Evolutionary conservation across 176 grass and related monocot species (phyloP).

Genomic region (Oryza longistaminata): DNA sequence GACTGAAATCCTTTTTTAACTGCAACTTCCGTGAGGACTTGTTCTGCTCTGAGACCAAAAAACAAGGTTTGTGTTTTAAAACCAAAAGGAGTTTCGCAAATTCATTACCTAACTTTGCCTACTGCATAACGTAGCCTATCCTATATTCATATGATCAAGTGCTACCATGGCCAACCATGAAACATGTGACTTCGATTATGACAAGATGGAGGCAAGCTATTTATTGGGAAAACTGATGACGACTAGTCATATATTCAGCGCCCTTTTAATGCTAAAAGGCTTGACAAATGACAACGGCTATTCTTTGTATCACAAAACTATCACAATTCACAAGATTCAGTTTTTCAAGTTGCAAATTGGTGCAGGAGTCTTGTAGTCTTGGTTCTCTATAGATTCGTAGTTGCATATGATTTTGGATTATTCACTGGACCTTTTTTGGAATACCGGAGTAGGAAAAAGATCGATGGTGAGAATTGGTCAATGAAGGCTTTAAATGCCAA

Average conservation of each 20-base stretch:
- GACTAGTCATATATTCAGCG: conserved; percentile 2
- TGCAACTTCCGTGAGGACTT: too few species aligned
- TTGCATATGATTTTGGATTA: neutral
- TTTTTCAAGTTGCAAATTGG: conserved; percentile 24
- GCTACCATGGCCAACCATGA: conserved; percentile 17
- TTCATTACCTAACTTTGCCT: neutral
- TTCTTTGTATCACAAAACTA: neutral
- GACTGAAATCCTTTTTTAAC: neutral
- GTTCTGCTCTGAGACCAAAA: neutral
- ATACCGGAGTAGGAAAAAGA: neutral
- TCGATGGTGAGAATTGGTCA: too few species aligned
- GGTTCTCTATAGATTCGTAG: neutral
- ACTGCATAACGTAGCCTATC: neutral
- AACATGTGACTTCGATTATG: conserved; percentile 35
- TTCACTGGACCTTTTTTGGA: neutral
- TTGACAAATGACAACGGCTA: neutral
- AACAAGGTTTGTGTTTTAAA: neutral
- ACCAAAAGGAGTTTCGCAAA: neutral
- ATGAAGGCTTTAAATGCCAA: neutral
- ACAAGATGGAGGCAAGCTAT: conserved; percentile 14
- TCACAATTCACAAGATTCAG: conserved; percentile 33
- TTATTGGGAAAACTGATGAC: conserved; percentile 26
- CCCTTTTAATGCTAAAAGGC: conserved; percentile 15
- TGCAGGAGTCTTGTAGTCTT: neutral
- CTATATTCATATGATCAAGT: conserved; percentile 5